Percentiles rank a stretch among this genome's conserved stretches.
phyloP scores from a whole-genome alignment of 2,329 filamentous ascomycete genomes.

The Neocatenulostroma microsporum region DNA sequence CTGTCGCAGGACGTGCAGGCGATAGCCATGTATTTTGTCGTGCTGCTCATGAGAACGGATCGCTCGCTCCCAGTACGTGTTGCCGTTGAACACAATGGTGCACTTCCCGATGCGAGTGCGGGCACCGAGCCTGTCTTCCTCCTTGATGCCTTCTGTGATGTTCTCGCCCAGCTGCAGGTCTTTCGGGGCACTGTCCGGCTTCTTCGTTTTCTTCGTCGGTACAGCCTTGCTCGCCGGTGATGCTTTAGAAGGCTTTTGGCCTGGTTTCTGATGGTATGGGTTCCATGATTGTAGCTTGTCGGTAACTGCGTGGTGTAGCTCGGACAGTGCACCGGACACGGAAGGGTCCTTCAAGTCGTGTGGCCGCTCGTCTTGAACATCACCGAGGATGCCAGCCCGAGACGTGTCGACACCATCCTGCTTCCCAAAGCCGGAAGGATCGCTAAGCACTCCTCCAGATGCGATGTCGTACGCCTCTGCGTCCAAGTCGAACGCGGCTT shows the following conservation, averaged over 20 bases:
- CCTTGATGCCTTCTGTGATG: slow-evolving; percentile 19
- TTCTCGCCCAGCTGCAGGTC: slow-evolving; percentile 13
- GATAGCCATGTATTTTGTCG: slow-evolving; percentile 35
- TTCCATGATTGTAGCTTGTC: slow-evolving; percentile 27
- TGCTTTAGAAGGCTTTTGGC: background rate
- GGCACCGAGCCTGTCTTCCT: slow-evolving; percentile 24
- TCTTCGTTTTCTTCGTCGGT: background rate
- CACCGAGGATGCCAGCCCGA: slow-evolving; percentile 15
- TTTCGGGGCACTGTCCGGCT: slow-evolving; percentile 1
- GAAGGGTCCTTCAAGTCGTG: slow-evolving; percentile 22
- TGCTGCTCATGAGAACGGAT: slow-evolving; percentile 36
- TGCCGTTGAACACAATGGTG: slow-evolving; percentile 33
- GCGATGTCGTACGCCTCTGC: slow-evolving; percentile 12
- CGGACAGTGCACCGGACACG: slow-evolving; percentile 26
- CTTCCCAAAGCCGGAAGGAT: slow-evolving; percentile 18
- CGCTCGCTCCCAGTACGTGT: slow-evolving; percentile 35
- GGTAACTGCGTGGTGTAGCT: slow-evolving; percentile 27
- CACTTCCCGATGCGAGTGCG: slow-evolving; percentile 32
- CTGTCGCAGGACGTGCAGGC: slow-evolving; percentile 36
- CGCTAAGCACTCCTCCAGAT: slow-evolving; percentile 17
- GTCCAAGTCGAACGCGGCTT: slow-evolving; percentile 6
- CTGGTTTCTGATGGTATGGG: slow-evolving; percentile 12
- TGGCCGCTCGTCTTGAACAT: slow-evolving; percentile 8
- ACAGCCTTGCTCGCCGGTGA: slow-evolving; percentile 1
- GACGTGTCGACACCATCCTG: background rate